phyloP scores from a whole-genome alignment of 2,329 filamentous ascomycete genomes.

The Epichloe coenophiala region DNA sequence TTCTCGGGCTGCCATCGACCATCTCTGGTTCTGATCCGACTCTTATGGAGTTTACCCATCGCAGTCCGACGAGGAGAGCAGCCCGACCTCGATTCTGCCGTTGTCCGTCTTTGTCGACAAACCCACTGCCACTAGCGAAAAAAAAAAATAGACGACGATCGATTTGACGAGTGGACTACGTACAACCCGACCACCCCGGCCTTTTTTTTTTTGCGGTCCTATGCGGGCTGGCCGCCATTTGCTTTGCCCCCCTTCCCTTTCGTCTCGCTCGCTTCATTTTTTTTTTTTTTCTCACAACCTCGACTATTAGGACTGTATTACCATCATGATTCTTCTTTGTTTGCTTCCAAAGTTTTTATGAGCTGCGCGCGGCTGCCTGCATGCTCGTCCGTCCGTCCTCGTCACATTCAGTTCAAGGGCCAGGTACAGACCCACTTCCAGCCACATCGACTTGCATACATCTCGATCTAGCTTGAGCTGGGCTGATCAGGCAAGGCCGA shows the following conservation, averaged over 20 bases:
- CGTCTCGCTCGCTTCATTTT: neutral
- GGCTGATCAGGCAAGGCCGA: conserved; percentile 1
- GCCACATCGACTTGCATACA: conserved; percentile 3
- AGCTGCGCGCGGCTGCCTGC: neutral
- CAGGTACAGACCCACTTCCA: conserved; percentile 3
- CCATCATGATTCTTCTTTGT: neutral
- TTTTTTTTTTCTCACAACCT: neutral
- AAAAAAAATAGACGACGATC: neutral
- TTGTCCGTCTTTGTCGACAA: neutral
- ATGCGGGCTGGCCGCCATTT: conserved; percentile 1
- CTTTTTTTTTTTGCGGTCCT: neutral
- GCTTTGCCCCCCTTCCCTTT: neutral
- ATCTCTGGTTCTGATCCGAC: neutral
- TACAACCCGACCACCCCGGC: neutral
- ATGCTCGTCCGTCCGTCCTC: neutral
- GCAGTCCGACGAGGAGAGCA: neutral
- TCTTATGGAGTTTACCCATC: neutral
- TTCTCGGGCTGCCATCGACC: neutral
- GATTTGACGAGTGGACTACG: neutral
- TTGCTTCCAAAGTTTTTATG: neutral
- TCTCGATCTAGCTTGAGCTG: neutral
- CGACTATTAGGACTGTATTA: neutral
- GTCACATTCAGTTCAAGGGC: neutral
- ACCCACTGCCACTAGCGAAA: neutral
- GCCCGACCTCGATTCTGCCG: neutral